Conservation (phyloP, 129 eudicot species). For the Silybum marianum region DNA sequence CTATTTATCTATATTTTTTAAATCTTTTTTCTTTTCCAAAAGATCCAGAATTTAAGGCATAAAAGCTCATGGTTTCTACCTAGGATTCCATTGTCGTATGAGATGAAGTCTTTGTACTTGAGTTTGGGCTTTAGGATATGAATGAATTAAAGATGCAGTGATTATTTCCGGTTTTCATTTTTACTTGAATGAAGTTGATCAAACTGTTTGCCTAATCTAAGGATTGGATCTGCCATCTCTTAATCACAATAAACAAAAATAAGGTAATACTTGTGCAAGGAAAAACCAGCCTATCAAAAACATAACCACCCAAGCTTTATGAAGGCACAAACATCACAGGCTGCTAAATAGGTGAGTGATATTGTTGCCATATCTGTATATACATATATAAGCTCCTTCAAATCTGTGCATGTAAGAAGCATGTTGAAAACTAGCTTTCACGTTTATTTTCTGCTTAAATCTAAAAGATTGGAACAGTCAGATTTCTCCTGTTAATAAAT, state of each 20-base stretch:
- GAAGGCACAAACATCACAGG: too few relatives aligned
- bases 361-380: too few relatives aligned
- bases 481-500: not conserved
- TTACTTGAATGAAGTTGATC: not conserved
- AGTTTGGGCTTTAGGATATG: not conserved
- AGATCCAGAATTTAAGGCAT: not conserved
- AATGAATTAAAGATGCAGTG: not conserved
- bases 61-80: not conserved
- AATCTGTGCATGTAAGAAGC: not conserved
- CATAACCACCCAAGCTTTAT: too few relatives aligned
- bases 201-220: not conserved
- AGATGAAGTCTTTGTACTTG: not conserved
- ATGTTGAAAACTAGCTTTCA: not conserved
- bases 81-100: not conserved
- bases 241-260: not conserved
- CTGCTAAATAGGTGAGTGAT: too few relatives aligned
- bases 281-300: too few relatives aligned
- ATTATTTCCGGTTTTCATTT: not conserved
- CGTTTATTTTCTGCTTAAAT: not conserved
- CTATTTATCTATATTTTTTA: not conserved
- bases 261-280: not conserved
- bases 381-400: too few relatives aligned
- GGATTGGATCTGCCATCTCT: not conserved
- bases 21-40: not conserved
- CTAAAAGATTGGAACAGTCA: not conserved